phyloP scores from a whole-genome alignment of 768 basidiomycete genomes.

The Boletus barrowsii region DNA sequence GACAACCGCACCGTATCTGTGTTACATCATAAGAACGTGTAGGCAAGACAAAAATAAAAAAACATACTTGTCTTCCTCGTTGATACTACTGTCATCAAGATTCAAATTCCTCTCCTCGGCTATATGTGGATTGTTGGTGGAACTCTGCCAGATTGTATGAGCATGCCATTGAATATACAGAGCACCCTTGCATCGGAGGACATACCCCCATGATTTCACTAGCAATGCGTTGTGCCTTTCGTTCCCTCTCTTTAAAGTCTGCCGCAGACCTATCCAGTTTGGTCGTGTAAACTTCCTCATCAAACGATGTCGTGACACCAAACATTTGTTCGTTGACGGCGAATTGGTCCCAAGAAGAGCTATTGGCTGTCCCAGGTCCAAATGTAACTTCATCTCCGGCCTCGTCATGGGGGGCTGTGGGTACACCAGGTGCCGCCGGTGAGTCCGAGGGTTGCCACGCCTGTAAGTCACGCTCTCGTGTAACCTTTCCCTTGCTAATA shows the following conservation, averaged over 20 bases:
- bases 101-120: constrained; percentile 77
- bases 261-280: constrained; percentile 80
- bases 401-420: constrained; percentile 25
- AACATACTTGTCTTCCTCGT: constrained; percentile 95
- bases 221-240: constrained; percentile 83
- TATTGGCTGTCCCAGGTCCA: constrained; percentile 45
- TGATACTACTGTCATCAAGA: constrained; percentile 68
- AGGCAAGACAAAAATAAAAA: constrained; percentile 9
- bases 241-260: constrained; percentile 87
- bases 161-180: constrained; percentile 6
- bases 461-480: constrained; percentile 75
- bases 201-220: constrained; percentile 87
- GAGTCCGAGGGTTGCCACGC: constrained; percentile 59
- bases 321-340: constrained; percentile 90
- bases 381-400: constrained; percentile 70
- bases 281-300: constrained; percentile 94
- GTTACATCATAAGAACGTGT: constrained; percentile 18
- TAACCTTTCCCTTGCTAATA: constrained; percentile 55
- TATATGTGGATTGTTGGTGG: constrained; percentile 76
- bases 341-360: constrained; percentile 84
- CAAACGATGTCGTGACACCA: constrained; percentile 86
- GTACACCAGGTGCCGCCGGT: constrained; percentile 30
- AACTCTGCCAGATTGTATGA: constrained; percentile 40
- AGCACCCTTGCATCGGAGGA: constrained; percentile 5
- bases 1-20: constrained; percentile 89